A percentile compares a stretch with the other conserved stretches of the same genome.
Evolutionary conservation across 2,329 filamentous ascomycete genomes (phyloP).

Genomic region (Pseudogymnoascus sp.): DNA sequence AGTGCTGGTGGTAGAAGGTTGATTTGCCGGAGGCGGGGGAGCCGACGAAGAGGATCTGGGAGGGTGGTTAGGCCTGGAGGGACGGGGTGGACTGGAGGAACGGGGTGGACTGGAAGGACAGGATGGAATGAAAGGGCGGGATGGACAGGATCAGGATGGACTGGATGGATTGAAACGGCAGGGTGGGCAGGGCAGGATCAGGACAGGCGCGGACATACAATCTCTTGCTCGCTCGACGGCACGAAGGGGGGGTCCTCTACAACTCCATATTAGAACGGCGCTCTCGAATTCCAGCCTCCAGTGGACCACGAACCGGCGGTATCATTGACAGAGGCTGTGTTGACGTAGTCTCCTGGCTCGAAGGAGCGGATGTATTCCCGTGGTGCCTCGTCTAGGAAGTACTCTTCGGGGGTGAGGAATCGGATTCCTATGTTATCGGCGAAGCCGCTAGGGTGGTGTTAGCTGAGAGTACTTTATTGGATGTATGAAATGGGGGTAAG

Average conservation of each 20-base stretch:
- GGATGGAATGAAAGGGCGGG: background rate
- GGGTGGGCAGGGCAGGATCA: background rate
- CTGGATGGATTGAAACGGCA: background rate
- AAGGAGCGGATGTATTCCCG: slow-evolving; percentile 65
- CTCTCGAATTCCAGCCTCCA: background rate
- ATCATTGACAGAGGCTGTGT: slow-evolving; percentile 24
- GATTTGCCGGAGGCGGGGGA: slow-evolving; percentile 89
- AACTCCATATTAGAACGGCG: background rate
- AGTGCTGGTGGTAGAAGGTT: slow-evolving; percentile 74
- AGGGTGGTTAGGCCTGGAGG: background rate
- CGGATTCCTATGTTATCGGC: slow-evolving; percentile 75
- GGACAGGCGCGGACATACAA: background rate
- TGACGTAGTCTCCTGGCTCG: slow-evolving; percentile 56
- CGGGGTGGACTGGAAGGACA: background rate
- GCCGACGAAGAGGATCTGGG: slow-evolving; percentile 69
- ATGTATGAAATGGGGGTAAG: background rate
- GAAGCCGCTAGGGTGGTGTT: slow-evolving; percentile 55
- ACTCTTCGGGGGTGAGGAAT: slow-evolving; percentile 88
- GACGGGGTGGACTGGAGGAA: background rate
- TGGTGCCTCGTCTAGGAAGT: slow-evolving; percentile 65
- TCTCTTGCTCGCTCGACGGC: background rate
- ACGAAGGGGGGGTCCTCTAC: background rate
- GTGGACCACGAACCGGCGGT: slow-evolving; percentile 18
- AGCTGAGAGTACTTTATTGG: slow-evolving; percentile 12
- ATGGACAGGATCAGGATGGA: background rate